Evolutionary conservation across 2,329 filamentous ascomycete genomes (phyloP), one percentile per base, ranked within the genome.

Genomic region (Fusarium heterosporum): DNA sequence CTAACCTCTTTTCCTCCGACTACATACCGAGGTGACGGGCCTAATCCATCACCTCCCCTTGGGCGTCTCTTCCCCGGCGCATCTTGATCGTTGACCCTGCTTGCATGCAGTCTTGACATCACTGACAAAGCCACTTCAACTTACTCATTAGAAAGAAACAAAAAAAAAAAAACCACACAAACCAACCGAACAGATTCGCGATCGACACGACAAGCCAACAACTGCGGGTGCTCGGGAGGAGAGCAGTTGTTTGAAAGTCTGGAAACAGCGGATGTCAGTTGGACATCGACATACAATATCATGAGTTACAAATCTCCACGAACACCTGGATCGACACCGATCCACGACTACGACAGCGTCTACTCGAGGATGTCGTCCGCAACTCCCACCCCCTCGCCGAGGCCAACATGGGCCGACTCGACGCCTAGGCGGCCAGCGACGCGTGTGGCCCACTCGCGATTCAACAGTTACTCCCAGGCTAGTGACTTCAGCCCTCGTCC

Each of bases 1-100:
- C 79, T 77, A 84, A 82, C 78, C 83, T 81, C 82, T 83, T 82
- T 82, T 83, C 83, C 76, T 83, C 83, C 84, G 83, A 86, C 81
- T 82, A 84, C 81, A 86, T 85, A 85, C 83, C 84, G 82, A 85
- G 85, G 85, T 87, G 85, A 87, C 84, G 78, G 80, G 80, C 77
- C 75, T 81, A 78, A 78, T 79, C 78, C 56, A 73, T 76, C 77
- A 79, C 78, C 82, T 81, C 81, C 78, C 80, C 76, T 78, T 77
- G 79, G 81, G 80, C 81, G 76, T 80, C 72, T 72, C 65, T 68
- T 68, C 64, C 65, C 64, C 65, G 56, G 54, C 68, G 69, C 61
- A 63, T 64, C 58, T 65, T 58, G 60, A 66, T 53, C 55, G 58
- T 73, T 70, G 48, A 68, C 55, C 62, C 65, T 72, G 60, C 48